Evolutionary conservation across 257 asterid species (phyloP).

Genomic region (Dorcoceras hygrometricum): DNA sequence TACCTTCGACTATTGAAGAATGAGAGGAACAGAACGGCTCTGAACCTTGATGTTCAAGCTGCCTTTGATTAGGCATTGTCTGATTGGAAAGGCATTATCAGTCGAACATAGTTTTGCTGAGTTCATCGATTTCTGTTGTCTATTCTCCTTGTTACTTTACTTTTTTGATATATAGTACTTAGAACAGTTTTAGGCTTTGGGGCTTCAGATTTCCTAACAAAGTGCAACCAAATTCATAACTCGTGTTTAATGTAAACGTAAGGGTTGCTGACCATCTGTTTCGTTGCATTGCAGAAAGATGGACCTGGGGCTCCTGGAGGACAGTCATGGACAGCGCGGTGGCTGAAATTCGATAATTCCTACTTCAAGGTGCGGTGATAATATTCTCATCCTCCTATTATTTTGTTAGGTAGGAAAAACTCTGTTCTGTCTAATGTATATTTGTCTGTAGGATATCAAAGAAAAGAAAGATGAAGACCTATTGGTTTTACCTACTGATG

Average conservation of each 20-base stretch:
- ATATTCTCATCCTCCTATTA: conserved; percentile 9
- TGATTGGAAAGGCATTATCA: conserved; percentile 2
- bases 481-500: conserved; percentile 94
- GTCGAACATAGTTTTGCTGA: conserved; percentile 4
- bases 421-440: conserved; percentile 22
- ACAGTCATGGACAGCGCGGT: conserved; percentile 94
- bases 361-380: conserved; percentile 69
- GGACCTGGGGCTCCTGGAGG: conserved; percentile 99
- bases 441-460: conserved; percentile 69
- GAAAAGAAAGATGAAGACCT: conserved; percentile 80
- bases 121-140: conserved; percentile 1
- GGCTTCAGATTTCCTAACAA: conserved; percentile 10
- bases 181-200: not conserved
- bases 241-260: conserved; percentile 5
- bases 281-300: conserved; percentile 67
- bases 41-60: not conserved
- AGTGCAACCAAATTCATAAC: conserved; percentile 8
- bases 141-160: not conserved
- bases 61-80: not conserved
- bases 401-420: conserved; percentile 11
- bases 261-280: conserved; percentile 8
- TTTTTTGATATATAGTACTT: conserved; percentile 16
- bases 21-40: conserved; percentile 5
- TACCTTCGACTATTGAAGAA: not conserved
- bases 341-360: conserved; percentile 94